Conservation (phyloP, 805 yeast genomes). For the Saccharomycopsis sp. region DNA sequence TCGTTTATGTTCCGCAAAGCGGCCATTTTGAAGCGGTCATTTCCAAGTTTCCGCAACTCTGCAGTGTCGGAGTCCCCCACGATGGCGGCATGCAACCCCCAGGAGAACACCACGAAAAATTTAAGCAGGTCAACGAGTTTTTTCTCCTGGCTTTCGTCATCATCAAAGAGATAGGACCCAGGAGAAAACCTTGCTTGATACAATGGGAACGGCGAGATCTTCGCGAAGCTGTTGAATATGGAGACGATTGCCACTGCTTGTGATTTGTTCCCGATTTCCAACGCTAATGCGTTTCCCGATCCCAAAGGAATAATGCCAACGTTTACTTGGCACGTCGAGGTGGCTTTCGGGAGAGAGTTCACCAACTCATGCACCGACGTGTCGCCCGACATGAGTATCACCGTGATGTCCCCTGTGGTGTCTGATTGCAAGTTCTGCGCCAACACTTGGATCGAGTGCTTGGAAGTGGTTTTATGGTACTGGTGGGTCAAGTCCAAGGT, state of each 20-base stretch:
- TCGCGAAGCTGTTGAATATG: conserved; percentile 23
- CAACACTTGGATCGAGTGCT: conserved; percentile 28
- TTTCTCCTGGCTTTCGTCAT: conserved; percentile 21
- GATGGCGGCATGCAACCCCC: conserved; percentile 71
- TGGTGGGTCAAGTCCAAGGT: conserved; percentile 25
- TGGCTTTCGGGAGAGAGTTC: conserved; percentile 31
- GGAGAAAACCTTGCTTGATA: conserved; percentile 38
- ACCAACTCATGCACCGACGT: conserved; percentile 63
- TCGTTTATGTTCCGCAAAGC: conserved; percentile 41
- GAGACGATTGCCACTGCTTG: conserved; percentile 26
- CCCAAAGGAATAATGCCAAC: conserved; percentile 47
- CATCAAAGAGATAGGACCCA: conserved; percentile 28
- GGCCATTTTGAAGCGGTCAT: conserved; percentile 50
- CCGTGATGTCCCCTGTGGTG: conserved; percentile 25
- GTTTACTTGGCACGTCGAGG: background rate
- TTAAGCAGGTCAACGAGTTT: conserved; percentile 8
- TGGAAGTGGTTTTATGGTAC: conserved; percentile 31
- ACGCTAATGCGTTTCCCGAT: conserved; percentile 66
- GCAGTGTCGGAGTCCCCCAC: conserved; percentile 69
- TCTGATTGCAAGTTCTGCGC: conserved; percentile 24
- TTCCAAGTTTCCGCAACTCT: conserved; percentile 50
- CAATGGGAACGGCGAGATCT: conserved; percentile 32
- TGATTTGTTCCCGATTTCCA: conserved; percentile 37
- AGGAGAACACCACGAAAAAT: conserved; percentile 54
- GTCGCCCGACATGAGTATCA: conserved; percentile 66